Conservation (phyloP, 345 rosid species). For the Lepidium didymum region DNA sequence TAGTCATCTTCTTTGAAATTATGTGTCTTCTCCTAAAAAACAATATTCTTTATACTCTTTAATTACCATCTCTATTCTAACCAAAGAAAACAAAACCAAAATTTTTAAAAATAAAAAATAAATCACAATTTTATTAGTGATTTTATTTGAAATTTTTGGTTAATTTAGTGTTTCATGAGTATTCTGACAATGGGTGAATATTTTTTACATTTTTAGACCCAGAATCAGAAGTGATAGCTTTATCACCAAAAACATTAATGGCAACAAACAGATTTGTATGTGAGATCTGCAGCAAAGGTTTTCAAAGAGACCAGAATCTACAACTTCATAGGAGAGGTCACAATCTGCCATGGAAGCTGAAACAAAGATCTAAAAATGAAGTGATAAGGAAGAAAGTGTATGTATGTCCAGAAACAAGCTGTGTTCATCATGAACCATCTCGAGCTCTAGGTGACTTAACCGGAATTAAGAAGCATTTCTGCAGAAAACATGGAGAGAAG, state of each 20-base stretch:
- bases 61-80: conserved; percentile 7
- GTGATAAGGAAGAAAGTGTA: conserved; percentile 43
- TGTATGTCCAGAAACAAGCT: conserved; percentile 64
- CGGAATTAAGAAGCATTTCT: conserved; percentile 89
- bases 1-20: conserved; percentile 23
- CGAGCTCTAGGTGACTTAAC: conserved; percentile 95
- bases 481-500: conserved; percentile 91
- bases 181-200: neutral
- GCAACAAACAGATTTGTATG: conserved; percentile 78
- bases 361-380: conserved; percentile 71
- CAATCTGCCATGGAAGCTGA: conserved; percentile 87
- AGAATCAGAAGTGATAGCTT: conserved; percentile 81
- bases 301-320: conserved; percentile 84
- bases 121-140: neutral
- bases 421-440: conserved; percentile 90
- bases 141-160: neutral
- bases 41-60: conserved; percentile 28
- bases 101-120: neutral
- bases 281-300: conserved; percentile 89
- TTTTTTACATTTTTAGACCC: conserved; percentile 41
- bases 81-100: neutral
- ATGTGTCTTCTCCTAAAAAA: conserved; percentile 15
- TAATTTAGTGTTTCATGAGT: neutral
- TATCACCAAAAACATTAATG: conserved; percentile 73
- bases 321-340: conserved; percentile 86